A percentile compares a stretch with the other conserved stretches of the same genome.
These are phyloP conservation scores for Rhodotorula paludigena DNA, from an alignment of 768 basidiomycete genomes.

Conservation along the genomic window DNA sequence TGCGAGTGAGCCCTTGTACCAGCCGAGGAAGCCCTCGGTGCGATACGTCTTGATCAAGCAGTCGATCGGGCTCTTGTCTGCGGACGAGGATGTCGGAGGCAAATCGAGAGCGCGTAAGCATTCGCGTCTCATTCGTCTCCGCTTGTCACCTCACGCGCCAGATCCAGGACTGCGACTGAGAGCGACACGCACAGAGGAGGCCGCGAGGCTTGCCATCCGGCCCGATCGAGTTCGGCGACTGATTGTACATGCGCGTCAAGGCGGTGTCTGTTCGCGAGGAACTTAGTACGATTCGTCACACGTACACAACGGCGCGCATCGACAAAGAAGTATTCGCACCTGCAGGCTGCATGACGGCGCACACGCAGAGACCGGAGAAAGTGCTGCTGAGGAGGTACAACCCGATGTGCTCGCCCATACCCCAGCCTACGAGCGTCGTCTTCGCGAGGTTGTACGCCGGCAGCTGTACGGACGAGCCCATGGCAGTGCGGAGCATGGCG, in stretches of 20 bases:
- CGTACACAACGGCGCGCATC: neutral
- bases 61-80: slow-evolving; percentile 85
- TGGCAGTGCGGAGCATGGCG: slow-evolving; percentile 84
- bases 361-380: slow-evolving; percentile 82
- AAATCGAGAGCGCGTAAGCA: neutral
- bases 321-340: slow-evolving; percentile 50
- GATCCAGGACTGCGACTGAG: too few species aligned
- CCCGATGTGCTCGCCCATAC: slow-evolving; percentile 72
- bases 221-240: slow-evolving; percentile 68
- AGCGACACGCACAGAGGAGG: slow-evolving; percentile 32
- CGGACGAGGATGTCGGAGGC: neutral
- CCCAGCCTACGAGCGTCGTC: slow-evolving; percentile 63
- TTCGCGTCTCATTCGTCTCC: too few species aligned
- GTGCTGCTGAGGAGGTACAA: slow-evolving; percentile 83
- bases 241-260: slow-evolving; percentile 92
- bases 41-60: slow-evolving; percentile 94
- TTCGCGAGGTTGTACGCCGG: slow-evolving; percentile 95
- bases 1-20: slow-evolving; percentile 96
- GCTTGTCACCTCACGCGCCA: too few species aligned
- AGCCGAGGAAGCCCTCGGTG: slow-evolving; percentile 81
- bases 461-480: slow-evolving; percentile 92
- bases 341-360: slow-evolving; percentile 80
- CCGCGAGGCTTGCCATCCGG: slow-evolving; percentile 58
- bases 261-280: slow-evolving; percentile 50
- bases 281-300: slow-evolving; percentile 42